Base-by-base conservation (phyloP, 2,329 filamentous ascomycete genomes). In the Ophiostoma pallidulum region DNA sequence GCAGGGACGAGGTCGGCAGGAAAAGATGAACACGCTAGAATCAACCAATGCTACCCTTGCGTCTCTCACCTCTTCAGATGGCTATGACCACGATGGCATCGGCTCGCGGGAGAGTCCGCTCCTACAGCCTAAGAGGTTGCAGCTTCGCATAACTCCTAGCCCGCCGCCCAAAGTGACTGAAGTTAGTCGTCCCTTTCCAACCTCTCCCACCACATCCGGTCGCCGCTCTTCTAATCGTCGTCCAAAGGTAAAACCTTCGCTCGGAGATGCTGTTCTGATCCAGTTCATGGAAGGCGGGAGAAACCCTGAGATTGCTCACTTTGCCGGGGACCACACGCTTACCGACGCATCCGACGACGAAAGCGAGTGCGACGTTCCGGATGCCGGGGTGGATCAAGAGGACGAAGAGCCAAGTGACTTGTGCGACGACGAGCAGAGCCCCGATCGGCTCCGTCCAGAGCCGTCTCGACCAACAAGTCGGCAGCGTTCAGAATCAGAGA, bases 181-280 rank as follows among this genome's bases (percentile, higher is more conserved):
- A 64, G 63, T 67, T 62, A 70, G 68, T 69, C 62, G 60, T 56
- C 59, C 60, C 47, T 33, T n/a, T 39, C 20, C 36, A 24, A 5
- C 20, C 39, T 41, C 42, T 29, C 62, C 60, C 58, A 56, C 64
- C 57, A 19, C 8, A 53, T 58, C 58, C 51, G 63, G 62, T 56
- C 61, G 64, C 62, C 70, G 68, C 60, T 71, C 69, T 59, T 66
- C 69, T 70, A 73, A 73, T 69, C 65, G 69, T 71, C 66, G 64
- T 54, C 68, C 61, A 58, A 78, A 77, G 74, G 65, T 72, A 52
- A 69, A 64, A 54, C 69, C 75, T 36, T 77, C 68, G 57, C 75
- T 76, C 60, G 78, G 75, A 57, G 80, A 85, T 73, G 77, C 72
- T 56, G 79, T 86, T 54, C 71, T 91, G 62, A 73, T 91, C 53